Percentiles rank a stretch among this genome's conserved stretches.
These are phyloP conservation scores for Colletotrichum ledebouriae DNA, from an alignment of 2,329 filamentous ascomycete genomes.

Conservation along the genomic window DNA sequence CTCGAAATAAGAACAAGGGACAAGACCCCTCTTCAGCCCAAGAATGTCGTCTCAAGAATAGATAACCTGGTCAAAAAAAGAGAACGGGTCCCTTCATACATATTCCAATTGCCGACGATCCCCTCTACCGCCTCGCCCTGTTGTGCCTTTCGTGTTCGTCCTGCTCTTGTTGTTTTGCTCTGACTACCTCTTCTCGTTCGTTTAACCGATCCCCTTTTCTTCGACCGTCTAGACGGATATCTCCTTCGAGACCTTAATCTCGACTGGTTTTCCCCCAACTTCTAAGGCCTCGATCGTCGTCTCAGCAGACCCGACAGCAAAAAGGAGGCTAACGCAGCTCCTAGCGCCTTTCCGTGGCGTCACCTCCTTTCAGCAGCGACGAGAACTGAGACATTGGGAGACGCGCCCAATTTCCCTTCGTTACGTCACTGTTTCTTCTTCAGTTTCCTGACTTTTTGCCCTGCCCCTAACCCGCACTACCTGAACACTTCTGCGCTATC, in stretches of 20 bases:
- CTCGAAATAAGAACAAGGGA: conserved; percentile 41
- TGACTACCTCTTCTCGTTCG: neutral
- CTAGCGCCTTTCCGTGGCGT: conserved; percentile 38
- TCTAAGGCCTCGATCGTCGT: conserved; percentile 7
- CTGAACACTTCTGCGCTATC: neutral
- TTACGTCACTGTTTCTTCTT: conserved; percentile 37
- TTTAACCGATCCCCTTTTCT: conserved; percentile 1
- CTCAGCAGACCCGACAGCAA: neutral
- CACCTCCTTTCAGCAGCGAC: conserved; percentile 35
- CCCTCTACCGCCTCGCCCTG: neutral
- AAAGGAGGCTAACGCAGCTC: conserved; percentile 30
- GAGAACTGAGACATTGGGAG: conserved; percentile 39
- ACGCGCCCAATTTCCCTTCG: conserved; percentile 35
- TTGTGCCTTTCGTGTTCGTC: neutral
- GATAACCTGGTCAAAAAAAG: neutral
- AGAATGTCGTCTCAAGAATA: conserved; percentile 23
- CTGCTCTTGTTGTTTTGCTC: neutral
- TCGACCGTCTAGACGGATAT: conserved; percentile 15
- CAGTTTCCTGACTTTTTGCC: neutral
- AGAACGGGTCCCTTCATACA: neutral
- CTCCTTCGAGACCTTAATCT: conserved; percentile 12
- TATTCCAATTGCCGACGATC: conserved; percentile 4
- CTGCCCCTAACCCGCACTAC: neutral
- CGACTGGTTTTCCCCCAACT: neutral
- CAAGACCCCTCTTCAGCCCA: conserved; percentile 29